A percentile compares a stretch with the other conserved stretches of the same genome.
phyloP scores from a whole-genome alignment of 164 flowering plant species.

The Warburgia ugandensis region DNA sequence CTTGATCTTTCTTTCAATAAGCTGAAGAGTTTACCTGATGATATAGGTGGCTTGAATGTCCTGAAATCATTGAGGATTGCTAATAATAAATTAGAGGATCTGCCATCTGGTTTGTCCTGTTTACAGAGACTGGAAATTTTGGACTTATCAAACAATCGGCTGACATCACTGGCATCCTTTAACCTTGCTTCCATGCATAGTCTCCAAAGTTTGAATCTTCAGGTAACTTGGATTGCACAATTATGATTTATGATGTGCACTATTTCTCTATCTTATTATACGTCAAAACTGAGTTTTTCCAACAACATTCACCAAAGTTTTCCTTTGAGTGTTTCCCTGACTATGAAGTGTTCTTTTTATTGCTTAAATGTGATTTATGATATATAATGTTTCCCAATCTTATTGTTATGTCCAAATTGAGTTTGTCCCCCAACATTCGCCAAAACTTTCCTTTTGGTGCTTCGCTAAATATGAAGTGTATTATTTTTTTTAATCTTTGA shows the following conservation, averaged over 20 bases:
- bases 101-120: constrained; percentile 53
- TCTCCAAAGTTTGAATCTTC: constrained; percentile 65
- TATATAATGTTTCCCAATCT: no score
- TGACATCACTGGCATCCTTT: constrained; percentile 69
- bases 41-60: constrained; percentile 50
- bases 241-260: neutral
- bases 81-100: constrained; percentile 68
- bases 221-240: constrained; percentile 41
- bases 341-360: no score
- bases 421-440: no score
- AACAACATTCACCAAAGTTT: no score
- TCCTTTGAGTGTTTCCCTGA: no score
- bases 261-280: constrained; percentile 1
- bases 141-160: constrained; percentile 82
- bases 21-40: constrained; percentile 68
- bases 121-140: constrained; percentile 58
- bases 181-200: constrained; percentile 58
- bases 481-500: no score
- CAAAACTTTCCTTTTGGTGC: no score
- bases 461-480: no score
- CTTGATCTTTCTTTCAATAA: constrained; percentile 90
- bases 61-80: constrained; percentile 66
- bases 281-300: neutral
- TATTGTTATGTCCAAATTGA: no score
- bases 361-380: no score